A percentile compares a stretch with the other conserved stretches of the same genome.
Conservation (phyloP, 305 asterid genomes). For the Solanum aculeatissimum region DNA sequence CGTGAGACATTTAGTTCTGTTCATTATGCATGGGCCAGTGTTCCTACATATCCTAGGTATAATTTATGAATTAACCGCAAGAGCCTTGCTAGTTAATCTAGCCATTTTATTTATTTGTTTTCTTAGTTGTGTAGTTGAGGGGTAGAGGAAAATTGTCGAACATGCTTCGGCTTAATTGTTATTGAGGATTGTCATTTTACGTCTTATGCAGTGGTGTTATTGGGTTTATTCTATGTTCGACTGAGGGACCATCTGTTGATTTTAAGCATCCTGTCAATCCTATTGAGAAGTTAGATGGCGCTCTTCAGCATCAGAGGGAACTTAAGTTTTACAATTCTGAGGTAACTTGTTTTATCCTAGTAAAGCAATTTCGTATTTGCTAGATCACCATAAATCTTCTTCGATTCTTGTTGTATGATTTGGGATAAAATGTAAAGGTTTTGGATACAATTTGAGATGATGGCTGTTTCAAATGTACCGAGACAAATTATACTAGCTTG, state of each 20-base stretch:
- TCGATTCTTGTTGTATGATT: neutral
- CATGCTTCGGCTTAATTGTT: neutral
- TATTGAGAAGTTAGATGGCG: slow-evolving; percentile 76
- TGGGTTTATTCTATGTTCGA: slow-evolving; percentile 79
- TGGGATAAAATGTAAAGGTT: neutral
- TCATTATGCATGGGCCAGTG: slow-evolving; percentile 89
- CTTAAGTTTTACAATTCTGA: slow-evolving; percentile 80
- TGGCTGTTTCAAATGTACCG: neutral
- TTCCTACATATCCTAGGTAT: slow-evolving; percentile 96
- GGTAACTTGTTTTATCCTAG: slow-evolving; percentile 29
- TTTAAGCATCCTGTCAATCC: slow-evolving; percentile 83
- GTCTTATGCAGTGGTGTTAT: slow-evolving; percentile 61
- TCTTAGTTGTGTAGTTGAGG: neutral
- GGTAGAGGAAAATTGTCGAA: neutral
- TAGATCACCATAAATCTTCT: neutral
- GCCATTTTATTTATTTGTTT: neutral
- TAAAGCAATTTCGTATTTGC: neutral
- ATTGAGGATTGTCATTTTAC: neutral
- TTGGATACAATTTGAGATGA: neutral
- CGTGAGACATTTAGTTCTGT: slow-evolving; percentile 77
- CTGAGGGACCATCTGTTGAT: slow-evolving; percentile 80
- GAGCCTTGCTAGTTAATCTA: neutral
- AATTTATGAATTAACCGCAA: neutral
- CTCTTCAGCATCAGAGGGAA: slow-evolving; percentile 46
- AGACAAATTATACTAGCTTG: neutral